A percentile compares a stretch with the other conserved stretches of the same genome.
These are phyloP conservation scores for Talaromyces sp. DNA, from an alignment of 2,329 filamentous ascomycete genomes.

Conservation along the genomic window DNA sequence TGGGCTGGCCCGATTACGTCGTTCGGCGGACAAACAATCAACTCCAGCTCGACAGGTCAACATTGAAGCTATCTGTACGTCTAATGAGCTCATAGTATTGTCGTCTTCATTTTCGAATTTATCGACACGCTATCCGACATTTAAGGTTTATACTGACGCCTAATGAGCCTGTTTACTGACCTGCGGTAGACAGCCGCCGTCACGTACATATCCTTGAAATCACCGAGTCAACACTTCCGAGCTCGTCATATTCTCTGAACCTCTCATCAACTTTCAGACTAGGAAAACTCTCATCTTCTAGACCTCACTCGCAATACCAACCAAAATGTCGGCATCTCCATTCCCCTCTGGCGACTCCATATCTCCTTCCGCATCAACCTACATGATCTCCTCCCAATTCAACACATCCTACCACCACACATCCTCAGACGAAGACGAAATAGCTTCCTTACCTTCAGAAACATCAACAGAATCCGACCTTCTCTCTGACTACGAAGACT, in stretches of 20 bases:
- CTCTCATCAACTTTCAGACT: neutral
- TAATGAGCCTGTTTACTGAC: conserved; percentile 15
- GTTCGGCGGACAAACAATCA: conserved; percentile 4
- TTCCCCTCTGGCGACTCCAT: conserved; percentile 29
- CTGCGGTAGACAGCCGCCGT: conserved; percentile 18
- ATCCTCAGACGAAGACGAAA: conserved; percentile 38
- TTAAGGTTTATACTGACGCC: neutral
- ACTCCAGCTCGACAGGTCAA: neutral
- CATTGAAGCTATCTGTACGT: neutral
- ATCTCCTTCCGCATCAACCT: conserved; percentile 41
- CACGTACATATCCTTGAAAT: neutral
- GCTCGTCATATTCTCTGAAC: neutral
- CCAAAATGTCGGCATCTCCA: conserved; percentile 28
- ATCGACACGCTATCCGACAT: neutral
- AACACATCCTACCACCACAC: conserved; percentile 26
- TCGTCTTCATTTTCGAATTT: neutral
- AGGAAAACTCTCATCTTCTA: too few species aligned
- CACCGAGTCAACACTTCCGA: neutral
- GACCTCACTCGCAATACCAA: neutral
- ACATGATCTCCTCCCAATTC: conserved; percentile 37
- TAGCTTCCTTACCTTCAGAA: conserved; percentile 46
- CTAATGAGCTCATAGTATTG: neutral
- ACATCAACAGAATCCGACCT: conserved; percentile 40
- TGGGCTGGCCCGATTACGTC: conserved; percentile 12
- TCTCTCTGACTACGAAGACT: conserved; percentile 52